A percentile compares a stretch with the other conserved stretches of the same genome.
Evolutionary conservation across 1,284 basidiomycete genomes (phyloP).

Genomic region (Moesziomyces antarcticus): DNA sequence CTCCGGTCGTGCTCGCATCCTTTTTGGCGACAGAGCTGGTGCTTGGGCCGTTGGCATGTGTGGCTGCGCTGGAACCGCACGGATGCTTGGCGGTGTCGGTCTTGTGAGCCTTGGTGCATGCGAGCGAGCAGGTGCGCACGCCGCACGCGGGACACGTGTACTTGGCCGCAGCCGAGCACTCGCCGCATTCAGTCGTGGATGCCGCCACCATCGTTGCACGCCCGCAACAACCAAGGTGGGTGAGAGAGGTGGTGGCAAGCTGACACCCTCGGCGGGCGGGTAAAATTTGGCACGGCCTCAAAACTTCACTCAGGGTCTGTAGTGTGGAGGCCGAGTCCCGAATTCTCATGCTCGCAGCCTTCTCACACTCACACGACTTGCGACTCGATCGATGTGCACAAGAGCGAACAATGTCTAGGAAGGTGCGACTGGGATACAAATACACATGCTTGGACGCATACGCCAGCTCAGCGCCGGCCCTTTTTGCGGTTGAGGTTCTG

Average conservation of each 20-base stretch:
- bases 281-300: background rate
- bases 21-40: background rate
- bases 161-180: slow-evolving; percentile 20
- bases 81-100: background rate
- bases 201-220: slow-evolving; percentile 21
- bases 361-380: too few relatives aligned
- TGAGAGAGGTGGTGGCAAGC: background rate
- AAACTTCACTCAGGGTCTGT: background rate
- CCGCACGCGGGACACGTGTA: slow-evolving; percentile 41
- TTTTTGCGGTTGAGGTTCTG: slow-evolving; percentile 34
- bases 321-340: background rate
- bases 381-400: too few relatives aligned
- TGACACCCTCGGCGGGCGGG: background rate
- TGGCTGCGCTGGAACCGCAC: background rate
- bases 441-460: slow-evolving; percentile 3
- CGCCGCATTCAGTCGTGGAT: slow-evolving; percentile 8
- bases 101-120: slow-evolving; percentile 36
- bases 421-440: background rate
- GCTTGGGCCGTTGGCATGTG: background rate
- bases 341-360: background rate
- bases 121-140: slow-evolving; percentile 29
- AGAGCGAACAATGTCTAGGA: background rate
- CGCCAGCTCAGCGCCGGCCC: slow-evolving; percentile 25
- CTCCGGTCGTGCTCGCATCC: too few relatives aligned
- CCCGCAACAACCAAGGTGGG: background rate